These are phyloP conservation scores for Aspergillus novoparasiticus DNA, from an alignment of 2,329 filamentous ascomycete species.

Conservation along the genomic window DNA sequence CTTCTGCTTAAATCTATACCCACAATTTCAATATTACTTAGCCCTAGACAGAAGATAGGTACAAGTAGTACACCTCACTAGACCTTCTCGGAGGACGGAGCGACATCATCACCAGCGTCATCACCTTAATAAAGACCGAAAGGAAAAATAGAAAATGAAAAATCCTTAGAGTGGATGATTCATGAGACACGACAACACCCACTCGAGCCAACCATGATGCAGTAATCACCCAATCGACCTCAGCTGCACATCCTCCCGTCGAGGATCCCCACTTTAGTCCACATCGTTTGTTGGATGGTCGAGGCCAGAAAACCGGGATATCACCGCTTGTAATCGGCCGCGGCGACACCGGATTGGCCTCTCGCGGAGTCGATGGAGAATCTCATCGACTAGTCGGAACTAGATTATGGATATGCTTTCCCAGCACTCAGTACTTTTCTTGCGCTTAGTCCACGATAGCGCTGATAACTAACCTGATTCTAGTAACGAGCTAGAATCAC, in stretches of 20 bases:
- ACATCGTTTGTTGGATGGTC: conserved; percentile 18
- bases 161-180: conserved; percentile 4
- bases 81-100: background rate
- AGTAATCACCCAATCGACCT: conserved; percentile 16
- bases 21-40: background rate
- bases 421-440: background rate
- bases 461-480: background rate
- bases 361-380: background rate
- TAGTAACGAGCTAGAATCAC: conserved; percentile 1
- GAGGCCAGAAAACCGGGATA: conserved; percentile 20
- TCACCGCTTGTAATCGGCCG: conserved; percentile 16
- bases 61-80: background rate
- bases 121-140: background rate
- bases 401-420: background rate
- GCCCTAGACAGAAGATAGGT: background rate
- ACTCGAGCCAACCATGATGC: conserved; percentile 20
- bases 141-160: background rate
- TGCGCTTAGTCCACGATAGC: background rate
- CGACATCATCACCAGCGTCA: background rate
- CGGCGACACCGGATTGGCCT: conserved; percentile 12
- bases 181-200: conserved; percentile 25
- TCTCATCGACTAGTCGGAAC: background rate
- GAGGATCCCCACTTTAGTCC: conserved; percentile 17
- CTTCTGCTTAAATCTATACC: conserved; percentile 1
- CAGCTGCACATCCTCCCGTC: conserved; percentile 22